Percentiles rank a stretch among this genome's conserved stretches.
Evolutionary conservation across 1,284 basidiomycete genomes (phyloP).

Genomic region (Taiwanofungus camphoratus): DNA sequence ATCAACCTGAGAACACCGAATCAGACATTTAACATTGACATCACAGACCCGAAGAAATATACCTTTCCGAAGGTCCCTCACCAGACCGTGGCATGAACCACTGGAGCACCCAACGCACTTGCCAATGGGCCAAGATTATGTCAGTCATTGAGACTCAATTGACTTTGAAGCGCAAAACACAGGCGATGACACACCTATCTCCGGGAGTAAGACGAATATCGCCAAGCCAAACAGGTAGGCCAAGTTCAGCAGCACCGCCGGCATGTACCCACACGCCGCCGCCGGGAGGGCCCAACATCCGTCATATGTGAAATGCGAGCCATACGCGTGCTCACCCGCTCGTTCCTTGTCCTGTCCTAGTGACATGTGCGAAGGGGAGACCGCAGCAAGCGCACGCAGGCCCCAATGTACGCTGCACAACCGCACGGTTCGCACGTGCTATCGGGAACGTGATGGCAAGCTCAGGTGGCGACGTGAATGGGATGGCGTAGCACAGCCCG

Average conservation of each 20-base stretch:
- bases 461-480: constrained; percentile 37
- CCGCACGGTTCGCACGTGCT: constrained; percentile 51
- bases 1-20: constrained; percentile 35
- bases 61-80: constrained; percentile 60
- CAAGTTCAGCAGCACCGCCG: constrained; percentile 36
- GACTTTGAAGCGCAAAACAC: too few relatives aligned
- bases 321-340: constrained; percentile 40
- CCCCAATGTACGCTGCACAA: constrained; percentile 81
- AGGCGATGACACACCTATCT: too few relatives aligned
- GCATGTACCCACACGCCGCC: constrained; percentile 34
- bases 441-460: constrained; percentile 64
- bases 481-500: constrained; percentile 42
- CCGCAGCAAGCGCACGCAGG: constrained; percentile 43
- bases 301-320: constrained; percentile 64
- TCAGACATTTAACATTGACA: constrained; percentile 1
- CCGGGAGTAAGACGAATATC: constrained; percentile 23
- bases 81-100: constrained; percentile 49
- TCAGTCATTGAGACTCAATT: too few relatives aligned
- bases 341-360: constrained; percentile 12
- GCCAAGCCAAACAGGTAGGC: constrained; percentile 25
- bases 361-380: too few relatives aligned
- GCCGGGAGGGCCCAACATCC: constrained; percentile 47
- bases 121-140: too few relatives aligned
- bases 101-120: constrained; percentile 53
- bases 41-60: constrained; percentile 16